Evolutionary conservation across 1,284 basidiomycete genomes (phyloP).

Genomic region (Ceratobasidium sp.): DNA sequence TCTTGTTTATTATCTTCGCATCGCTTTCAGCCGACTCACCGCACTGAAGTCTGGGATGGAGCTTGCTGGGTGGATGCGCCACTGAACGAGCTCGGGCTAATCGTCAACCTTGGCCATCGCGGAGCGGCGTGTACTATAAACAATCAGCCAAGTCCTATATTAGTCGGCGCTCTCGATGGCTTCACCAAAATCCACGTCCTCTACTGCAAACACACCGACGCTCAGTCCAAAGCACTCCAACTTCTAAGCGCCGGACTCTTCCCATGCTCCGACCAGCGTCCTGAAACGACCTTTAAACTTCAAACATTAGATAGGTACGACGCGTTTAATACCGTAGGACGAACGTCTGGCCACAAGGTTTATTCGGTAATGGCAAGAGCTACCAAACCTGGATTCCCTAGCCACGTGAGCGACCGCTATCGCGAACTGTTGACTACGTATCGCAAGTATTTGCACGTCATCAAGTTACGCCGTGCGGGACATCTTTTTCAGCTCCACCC

Average conservation of each 20-base stretch:
- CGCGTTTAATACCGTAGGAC: background rate
- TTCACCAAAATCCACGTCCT: background rate
- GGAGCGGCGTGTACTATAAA: background rate
- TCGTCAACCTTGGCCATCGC: slow-evolving; percentile 4
- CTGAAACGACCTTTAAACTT: slow-evolving; percentile 14
- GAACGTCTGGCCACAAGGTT: background rate
- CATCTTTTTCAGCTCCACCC: background rate
- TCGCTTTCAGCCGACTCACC: slow-evolving; percentile 1
- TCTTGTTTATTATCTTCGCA: background rate
- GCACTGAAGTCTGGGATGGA: background rate
- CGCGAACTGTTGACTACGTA: slow-evolving; percentile 12
- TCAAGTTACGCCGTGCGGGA: background rate
- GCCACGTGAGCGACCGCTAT: slow-evolving; percentile 9
- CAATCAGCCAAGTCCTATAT: background rate
- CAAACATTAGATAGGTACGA: background rate
- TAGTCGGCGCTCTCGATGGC: slow-evolving; percentile 13
- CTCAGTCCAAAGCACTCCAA: background rate
- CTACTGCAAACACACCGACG: background rate
- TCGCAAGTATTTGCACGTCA: background rate
- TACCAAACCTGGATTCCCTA: slow-evolving; percentile 11
- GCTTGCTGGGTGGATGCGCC: background rate
- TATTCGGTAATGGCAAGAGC: background rate
- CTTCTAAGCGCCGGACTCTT: slow-evolving; percentile 7
- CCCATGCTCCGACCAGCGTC: slow-evolving; percentile 6
- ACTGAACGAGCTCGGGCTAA: background rate